Conservation (phyloP, 2,329 filamentous ascomycete genomes). For the Aspergillus intermedius region DNA sequence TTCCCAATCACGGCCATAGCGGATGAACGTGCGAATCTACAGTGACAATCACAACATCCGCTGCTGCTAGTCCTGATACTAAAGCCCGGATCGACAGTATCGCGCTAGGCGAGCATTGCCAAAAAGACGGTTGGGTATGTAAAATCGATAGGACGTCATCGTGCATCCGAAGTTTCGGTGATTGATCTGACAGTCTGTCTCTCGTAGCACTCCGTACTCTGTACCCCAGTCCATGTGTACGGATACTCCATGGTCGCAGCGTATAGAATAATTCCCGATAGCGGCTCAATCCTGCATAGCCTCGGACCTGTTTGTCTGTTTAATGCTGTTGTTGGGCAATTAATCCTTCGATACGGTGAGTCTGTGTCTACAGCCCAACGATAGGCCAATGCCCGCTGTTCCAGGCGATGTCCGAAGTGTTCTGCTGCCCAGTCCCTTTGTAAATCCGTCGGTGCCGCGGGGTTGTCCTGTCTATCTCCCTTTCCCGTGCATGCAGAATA, state of each 20-base stretch:
- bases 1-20: not conserved
- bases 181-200: not conserved
- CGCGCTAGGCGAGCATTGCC: not conserved
- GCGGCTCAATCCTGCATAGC: not conserved
- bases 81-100: too few species aligned
- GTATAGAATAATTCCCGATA: not conserved
- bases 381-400: conserved; percentile 6
- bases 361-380: not conserved
- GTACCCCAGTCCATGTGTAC: not conserved
- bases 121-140: not conserved
- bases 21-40: conserved; percentile 1
- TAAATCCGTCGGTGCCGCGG: too few species aligned
- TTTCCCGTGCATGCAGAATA: conserved; percentile 20
- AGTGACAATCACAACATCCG: not conserved
- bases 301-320: not conserved
- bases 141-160: conserved; percentile 15
- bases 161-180: not conserved
- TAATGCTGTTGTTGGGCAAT: not conserved
- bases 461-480: not conserved
- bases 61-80: not conserved
- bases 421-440: not conserved
- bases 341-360: not conserved
- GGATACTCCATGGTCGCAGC: not conserved
- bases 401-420: conserved; percentile 5
- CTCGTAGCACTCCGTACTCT: not conserved